Evolutionary conservation across 2,329 filamentous ascomycete genomes (phyloP), one percentile per base, ranked within the genome.

Genomic region (Ophiostoma novo-ulmi): DNA sequence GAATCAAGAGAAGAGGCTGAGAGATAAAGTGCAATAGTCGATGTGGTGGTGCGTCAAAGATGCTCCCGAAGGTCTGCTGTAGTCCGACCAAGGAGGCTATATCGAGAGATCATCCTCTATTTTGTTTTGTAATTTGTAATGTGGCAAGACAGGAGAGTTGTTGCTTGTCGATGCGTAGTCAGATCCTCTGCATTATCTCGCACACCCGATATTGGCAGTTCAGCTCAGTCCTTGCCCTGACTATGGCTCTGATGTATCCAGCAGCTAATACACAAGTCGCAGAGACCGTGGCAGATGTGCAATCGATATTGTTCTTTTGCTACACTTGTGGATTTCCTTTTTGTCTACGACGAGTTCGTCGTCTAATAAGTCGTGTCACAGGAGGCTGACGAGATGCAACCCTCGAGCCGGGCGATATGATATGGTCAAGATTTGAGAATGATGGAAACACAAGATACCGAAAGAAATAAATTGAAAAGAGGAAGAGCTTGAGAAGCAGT

Each of bases 321-420:
- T 48, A 48, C 44, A 20, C 52, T 58, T 44, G 39, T 44, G 52
- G 6, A 58, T 31, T n/a, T 26, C 3, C 52, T 58, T 5, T 5
- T 10, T 26, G 52, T 58, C 52, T 26, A 22, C n/a, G 52, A 22
- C n/a, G n/a, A 58, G 52, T 58, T 58, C 13, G 52, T 58, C 52
- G 52, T 58, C 52, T 58, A 58, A 5, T n/a, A 58, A 31, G 52
- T 58, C 52, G 52, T 58, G 52, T 26, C n/a, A 58, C 52, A 58
- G 52, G 52, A 58, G 52, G 52, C 52, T 58, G 52, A 58, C n/a
- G 52, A 58, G 3, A 58, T 26, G 22, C n/a, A 58, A 31, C n/a
- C 52, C 52, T 58, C 26, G 8, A 26, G 52, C 52, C 11, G n/a
- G 52, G 22, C 22, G 22, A 58, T 58, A 22, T n/a, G n/a, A 3